Conservation (phyloP, 495 filamentous ascomycete genomes). For the Neurospora sp. region DNA sequence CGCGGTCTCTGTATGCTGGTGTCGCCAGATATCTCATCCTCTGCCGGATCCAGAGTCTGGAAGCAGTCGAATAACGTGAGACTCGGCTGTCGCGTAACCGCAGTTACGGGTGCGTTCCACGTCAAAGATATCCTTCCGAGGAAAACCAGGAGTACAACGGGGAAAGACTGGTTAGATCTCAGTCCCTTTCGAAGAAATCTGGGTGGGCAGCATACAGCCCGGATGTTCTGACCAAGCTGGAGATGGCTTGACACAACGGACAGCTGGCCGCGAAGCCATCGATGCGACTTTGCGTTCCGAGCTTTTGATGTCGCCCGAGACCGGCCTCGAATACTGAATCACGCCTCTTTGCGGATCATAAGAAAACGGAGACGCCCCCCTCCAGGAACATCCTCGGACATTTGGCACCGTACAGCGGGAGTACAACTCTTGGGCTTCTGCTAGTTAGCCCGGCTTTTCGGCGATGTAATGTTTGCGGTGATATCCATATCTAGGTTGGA, state of each 20-base stretch:
- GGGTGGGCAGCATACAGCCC: background rate
- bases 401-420: background rate
- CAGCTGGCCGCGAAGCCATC: background rate
- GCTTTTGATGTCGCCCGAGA: background rate
- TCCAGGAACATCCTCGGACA: background rate
- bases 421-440: background rate
- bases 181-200: background rate
- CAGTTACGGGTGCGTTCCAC: background rate
- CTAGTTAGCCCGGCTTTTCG: background rate
- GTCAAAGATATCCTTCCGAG: background rate
- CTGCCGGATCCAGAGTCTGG: background rate
- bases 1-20: background rate
- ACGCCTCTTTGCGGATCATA: background rate
- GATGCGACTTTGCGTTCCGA: background rate
- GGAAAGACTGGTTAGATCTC: background rate
- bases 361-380: background rate
- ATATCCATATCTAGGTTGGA: background rate
- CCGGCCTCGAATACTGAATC: background rate
- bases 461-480: background rate
- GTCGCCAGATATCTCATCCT: background rate
- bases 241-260: background rate
- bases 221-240: background rate
- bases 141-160: background rate
- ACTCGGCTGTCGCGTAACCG: background rate
- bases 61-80: background rate